Conservation (phyloP, 805 yeast species). For the Metschnikowia baotianmanensis region DNA sequence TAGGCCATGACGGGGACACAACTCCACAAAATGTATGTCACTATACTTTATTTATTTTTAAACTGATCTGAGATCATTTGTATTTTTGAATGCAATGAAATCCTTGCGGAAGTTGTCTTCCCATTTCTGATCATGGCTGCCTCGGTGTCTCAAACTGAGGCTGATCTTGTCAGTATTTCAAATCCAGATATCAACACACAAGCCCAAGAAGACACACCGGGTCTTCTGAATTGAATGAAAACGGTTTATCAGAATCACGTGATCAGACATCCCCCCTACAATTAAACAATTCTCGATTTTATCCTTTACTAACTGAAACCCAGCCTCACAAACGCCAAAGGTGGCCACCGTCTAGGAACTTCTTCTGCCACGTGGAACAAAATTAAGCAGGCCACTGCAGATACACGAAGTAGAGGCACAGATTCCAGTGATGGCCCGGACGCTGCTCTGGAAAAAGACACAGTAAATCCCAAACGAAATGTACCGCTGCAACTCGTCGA, state of each 20-base stretch:
- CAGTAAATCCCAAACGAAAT: not conserved
- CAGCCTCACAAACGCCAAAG: slow-evolving; percentile 32
- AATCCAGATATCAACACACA: too few species aligned
- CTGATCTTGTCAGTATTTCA: too few species aligned
- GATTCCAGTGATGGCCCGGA: not conserved
- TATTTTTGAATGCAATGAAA: too few species aligned
- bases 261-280: too few species aligned
- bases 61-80: too few species aligned
- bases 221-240: too few species aligned
- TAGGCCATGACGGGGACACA: slow-evolving; percentile 10
- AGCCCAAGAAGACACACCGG: too few species aligned
- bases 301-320: slow-evolving; percentile 5
- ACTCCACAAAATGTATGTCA: slow-evolving; percentile 12
- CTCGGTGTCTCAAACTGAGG: too few species aligned
- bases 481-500: slow-evolving; percentile 18
- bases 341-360: slow-evolving; percentile 39
- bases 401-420: slow-evolving; percentile 1
- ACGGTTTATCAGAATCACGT: too few species aligned
- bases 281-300: not conserved
- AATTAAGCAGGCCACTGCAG: slow-evolving; percentile 30
- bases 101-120: too few species aligned
- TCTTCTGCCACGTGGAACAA: slow-evolving; percentile 44
- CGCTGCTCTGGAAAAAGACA: not conserved
- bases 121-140: not conserved
- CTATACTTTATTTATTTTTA: not conserved